A percentile compares a stretch with the other conserved stretches of the same genome.
These are phyloP conservation scores for Penicillium brevicompactum DNA, from an alignment of 2,329 filamentous ascomycete genomes.

Conservation along the genomic window DNA sequence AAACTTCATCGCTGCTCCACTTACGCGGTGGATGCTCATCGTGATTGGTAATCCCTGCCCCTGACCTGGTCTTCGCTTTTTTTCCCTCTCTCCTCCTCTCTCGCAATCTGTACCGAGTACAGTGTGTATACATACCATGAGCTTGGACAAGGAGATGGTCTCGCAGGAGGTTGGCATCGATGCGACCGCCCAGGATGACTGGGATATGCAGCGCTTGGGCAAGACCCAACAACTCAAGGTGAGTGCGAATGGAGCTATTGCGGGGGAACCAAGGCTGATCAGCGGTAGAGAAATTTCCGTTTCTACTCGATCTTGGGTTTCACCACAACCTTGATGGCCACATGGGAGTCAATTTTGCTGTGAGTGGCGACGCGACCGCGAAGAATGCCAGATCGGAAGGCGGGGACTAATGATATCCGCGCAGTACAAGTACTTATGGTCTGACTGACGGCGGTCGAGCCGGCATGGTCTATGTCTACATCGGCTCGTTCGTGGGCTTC, in stretches of 20 bases:
- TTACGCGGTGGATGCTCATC: background rate
- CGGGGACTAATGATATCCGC: conserved; percentile 3
- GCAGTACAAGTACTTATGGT: conserved; percentile 30
- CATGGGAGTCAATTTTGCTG: conserved; percentile 45
- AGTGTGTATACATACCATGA: background rate
- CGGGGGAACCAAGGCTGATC: conserved; percentile 12
- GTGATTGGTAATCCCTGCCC: background rate
- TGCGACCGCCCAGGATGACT: conserved; percentile 23
- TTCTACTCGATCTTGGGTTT: conserved; percentile 45
- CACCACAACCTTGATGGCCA: conserved; percentile 43
- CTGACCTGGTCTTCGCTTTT: conserved; percentile 5
- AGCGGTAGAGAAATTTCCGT: conserved; percentile 40
- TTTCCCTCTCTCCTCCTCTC: background rate
- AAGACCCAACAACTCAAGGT: conserved; percentile 53
- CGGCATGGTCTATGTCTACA: conserved; percentile 42
- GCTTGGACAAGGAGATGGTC: conserved; percentile 15
- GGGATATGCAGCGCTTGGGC: conserved; percentile 53
- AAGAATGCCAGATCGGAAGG: background rate
- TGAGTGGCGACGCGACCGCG: conserved; percentile 21
- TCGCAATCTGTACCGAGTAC: background rate
- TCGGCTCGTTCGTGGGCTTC: conserved; percentile 40
- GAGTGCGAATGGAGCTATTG: conserved; percentile 1
- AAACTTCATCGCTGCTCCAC: conserved; percentile 6
- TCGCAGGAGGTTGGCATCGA: conserved; percentile 21
- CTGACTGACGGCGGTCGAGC: conserved; percentile 37